Percentiles rank a stretch among this genome's conserved stretches.
Evolutionary conservation across 257 asterid genomes (phyloP).

Genomic region (Nicotiana sylvestris): DNA sequence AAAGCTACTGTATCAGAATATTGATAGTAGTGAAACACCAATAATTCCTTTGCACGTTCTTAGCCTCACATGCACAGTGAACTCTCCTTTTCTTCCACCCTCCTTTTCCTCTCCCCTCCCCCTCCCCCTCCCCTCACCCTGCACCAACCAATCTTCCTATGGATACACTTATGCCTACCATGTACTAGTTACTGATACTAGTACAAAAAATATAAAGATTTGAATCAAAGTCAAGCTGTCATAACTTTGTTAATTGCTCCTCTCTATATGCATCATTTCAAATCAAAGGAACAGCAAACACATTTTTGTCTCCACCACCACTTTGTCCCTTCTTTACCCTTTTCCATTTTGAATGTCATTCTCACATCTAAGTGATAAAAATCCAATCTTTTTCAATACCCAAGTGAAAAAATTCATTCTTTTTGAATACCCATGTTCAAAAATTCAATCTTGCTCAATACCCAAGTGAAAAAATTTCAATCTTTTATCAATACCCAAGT

Average conservation of each 20-base stretch:
- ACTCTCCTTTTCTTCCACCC: neutral
- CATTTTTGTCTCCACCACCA: neutral
- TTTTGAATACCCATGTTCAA: neutral
- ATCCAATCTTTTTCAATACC: neutral
- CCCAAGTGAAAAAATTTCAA: neutral
- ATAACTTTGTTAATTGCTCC: neutral
- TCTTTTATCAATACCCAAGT: conserved; percentile 3
- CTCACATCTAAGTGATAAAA: neutral
- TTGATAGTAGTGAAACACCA: neutral
- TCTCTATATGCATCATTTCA: neutral
- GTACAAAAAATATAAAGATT: conserved; percentile 2
- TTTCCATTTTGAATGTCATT: neutral
- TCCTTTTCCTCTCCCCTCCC: neutral
- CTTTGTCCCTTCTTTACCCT: conserved; percentile 4
- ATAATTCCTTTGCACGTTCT: conserved; percentile 9
- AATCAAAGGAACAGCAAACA: neutral
- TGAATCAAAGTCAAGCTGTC: conserved; percentile 6
- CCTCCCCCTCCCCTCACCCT: neutral
- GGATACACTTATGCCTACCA: conserved; percentile 4
- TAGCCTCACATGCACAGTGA: conserved; percentile 1
- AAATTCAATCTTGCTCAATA: neutral
- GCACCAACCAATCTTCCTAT: neutral
- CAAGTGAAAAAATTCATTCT: neutral
- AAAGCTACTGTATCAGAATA: conserved; percentile 9
- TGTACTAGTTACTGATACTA: neutral